A percentile compares a stretch with the other conserved stretches of the same genome.
phyloP scores from a whole-genome alignment of 2,329 filamentous ascomycete genomes.

The Penicillium sp. region DNA sequence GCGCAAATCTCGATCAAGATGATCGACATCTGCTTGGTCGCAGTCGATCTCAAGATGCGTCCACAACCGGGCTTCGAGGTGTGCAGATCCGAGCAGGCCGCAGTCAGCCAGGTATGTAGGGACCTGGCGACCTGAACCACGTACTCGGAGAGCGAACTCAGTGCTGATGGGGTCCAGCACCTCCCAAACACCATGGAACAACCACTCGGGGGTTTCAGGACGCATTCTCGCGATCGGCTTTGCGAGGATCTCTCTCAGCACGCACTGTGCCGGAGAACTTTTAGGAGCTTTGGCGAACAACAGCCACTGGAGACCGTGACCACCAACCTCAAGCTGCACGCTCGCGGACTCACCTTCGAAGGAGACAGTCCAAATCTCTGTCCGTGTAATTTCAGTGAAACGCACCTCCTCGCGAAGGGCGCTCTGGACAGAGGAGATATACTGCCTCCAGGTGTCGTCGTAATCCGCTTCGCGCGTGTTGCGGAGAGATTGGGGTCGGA shows the following conservation, averaged over 20 bases:
- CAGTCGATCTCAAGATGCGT: constrained; percentile 43
- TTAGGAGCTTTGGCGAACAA: constrained; percentile 48
- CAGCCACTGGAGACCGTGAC: constrained; percentile 44
- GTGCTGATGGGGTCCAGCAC: constrained; percentile 43
- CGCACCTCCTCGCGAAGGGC: constrained; percentile 29
- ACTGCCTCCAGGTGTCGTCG: constrained; percentile 33
- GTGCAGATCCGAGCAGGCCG: constrained; percentile 41
- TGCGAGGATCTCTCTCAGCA: constrained; percentile 43
- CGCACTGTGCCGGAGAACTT: constrained; percentile 39
- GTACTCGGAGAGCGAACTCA: constrained; percentile 36
- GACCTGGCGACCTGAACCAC: constrained; percentile 16
- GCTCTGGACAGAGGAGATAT: constrained; percentile 29
- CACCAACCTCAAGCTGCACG: constrained; percentile 29
- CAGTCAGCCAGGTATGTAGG: constrained; percentile 42
- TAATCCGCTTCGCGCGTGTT: background rate
- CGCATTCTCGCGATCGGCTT: constrained; percentile 52
- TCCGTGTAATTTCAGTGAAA: constrained; percentile 31
- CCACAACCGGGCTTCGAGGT: constrained; percentile 46
- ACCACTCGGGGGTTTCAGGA: constrained; percentile 24
- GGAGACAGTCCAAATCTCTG: constrained; percentile 30
- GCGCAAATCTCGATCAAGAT: constrained; percentile 41
- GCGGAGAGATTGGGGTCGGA: constrained; percentile 9
- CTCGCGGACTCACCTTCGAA: constrained; percentile 28
- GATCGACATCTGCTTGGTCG: constrained; percentile 25
- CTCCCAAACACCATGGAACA: constrained; percentile 47